Evolutionary conservation across 441 rosid genomes (phyloP).

Genomic region (Populus hybrid): DNA sequence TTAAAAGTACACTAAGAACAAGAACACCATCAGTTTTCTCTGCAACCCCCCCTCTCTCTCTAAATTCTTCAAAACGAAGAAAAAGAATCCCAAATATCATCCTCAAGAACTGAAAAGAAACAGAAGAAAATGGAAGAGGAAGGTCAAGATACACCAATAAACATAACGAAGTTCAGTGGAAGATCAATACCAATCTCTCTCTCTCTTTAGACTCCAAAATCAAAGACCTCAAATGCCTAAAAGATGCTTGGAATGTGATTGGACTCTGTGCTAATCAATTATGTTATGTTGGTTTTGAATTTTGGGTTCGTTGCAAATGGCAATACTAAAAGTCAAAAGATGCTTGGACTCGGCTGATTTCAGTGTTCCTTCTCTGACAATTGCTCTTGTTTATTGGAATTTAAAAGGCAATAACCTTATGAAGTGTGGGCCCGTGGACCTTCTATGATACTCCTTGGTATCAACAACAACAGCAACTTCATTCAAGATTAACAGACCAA

Average conservation of each 20-base stretch:
- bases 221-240: slow-evolving; percentile 57
- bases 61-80: not conserved
- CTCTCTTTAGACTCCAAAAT: slow-evolving; percentile 45
- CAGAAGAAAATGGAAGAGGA: not conserved
- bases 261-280: too few species aligned
- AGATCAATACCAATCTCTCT: slow-evolving; percentile 50
- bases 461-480: slow-evolving; percentile 49
- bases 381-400: slow-evolving; percentile 21
- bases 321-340: slow-evolving; percentile 46
- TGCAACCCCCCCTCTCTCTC: not conserved
- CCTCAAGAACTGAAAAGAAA: not conserved
- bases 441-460: slow-evolving; percentile 57
- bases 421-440: slow-evolving; percentile 73
- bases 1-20: too few species aligned
- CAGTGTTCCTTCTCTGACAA: slow-evolving; percentile 5
- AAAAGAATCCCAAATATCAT: not conserved
- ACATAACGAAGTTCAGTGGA: slow-evolving; percentile 65
- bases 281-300: slow-evolving; percentile 11
- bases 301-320: slow-evolving; percentile 39
- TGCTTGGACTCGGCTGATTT: slow-evolving; percentile 39
- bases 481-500: slow-evolving; percentile 49
- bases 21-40: too few species aligned
- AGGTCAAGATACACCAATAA: slow-evolving; percentile 11
- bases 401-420: slow-evolving; percentile 65
- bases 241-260: too few species aligned